These are phyloP conservation scores for Lasiodiplodia sp. DNA, from an alignment of 2,329 filamentous ascomycete species.

Conservation along the genomic window DNA sequence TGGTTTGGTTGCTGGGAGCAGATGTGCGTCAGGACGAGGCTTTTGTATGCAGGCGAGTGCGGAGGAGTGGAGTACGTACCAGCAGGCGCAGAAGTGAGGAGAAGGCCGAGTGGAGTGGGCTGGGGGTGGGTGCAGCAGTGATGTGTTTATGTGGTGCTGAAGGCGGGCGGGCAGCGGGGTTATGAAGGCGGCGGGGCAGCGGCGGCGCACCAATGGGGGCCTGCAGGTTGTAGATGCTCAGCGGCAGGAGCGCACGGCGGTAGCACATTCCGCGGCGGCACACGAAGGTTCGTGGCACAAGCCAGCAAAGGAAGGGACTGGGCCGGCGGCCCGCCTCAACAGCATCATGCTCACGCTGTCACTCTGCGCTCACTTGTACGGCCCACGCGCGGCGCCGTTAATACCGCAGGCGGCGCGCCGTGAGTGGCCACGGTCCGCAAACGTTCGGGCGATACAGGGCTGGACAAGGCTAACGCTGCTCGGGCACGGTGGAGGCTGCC, in stretches of 20 bases:
- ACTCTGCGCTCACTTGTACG: neutral
- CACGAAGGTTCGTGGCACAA: constrained; percentile 21
- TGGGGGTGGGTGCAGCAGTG: constrained; percentile 24
- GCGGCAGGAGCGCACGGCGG: neutral
- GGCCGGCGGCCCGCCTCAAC: constrained; percentile 20
- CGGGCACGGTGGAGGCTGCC: constrained; percentile 14
- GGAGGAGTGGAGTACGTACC: constrained; percentile 20
- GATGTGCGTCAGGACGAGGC: constrained; percentile 3
- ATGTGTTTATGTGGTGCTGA: constrained; percentile 25
- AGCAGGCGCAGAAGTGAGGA: constrained; percentile 12
- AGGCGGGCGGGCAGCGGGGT: constrained; percentile 19
- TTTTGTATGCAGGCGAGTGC: constrained; percentile 3
- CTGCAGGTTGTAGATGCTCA: constrained; percentile 19
- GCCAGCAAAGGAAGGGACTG: constrained; percentile 15
- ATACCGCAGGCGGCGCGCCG: constrained; percentile 14
- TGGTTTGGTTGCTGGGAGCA: neutral
- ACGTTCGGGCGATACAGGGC: constrained; percentile 21
- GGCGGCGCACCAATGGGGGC: constrained; percentile 14
- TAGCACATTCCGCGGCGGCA: constrained; percentile 11
- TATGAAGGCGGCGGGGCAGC: constrained; percentile 26
- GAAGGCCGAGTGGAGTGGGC: constrained; percentile 11
- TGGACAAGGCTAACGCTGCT: constrained; percentile 12
- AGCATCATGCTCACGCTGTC: constrained; percentile 19
- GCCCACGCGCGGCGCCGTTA: constrained; percentile 14
- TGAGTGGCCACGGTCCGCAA: constrained; percentile 12